Conservation (phyloP, 108 stramenopile genomes). For the Nitzschia sp. region DNA sequence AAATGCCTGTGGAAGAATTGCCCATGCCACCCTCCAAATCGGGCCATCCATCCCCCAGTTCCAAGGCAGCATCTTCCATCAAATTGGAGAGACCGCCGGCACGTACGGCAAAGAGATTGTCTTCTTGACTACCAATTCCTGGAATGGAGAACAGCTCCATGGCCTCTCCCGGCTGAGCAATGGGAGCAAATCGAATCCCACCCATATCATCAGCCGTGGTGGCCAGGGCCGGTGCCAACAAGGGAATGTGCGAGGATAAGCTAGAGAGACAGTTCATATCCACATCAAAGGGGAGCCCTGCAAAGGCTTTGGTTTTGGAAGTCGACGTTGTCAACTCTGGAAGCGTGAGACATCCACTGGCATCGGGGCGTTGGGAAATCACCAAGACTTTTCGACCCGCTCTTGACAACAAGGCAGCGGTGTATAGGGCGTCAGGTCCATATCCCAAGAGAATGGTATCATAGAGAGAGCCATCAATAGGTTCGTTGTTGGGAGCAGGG, state of each 20-base stretch:
- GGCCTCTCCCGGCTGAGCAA: slow-evolving; percentile 71
- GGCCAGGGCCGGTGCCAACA: slow-evolving; percentile 75
- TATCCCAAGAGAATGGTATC: slow-evolving; percentile 80
- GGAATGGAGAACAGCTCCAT: slow-evolving; percentile 80
- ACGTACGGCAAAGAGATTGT: slow-evolving; percentile 58
- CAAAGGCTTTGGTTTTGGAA: slow-evolving; percentile 24
- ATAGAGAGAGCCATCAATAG: slow-evolving; percentile 47
- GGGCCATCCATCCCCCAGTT: slow-evolving; percentile 78
- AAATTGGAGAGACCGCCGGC: slow-evolving; percentile 47
- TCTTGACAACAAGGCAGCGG: slow-evolving; percentile 73
- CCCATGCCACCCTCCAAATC: slow-evolving; percentile 51
- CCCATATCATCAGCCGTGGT: slow-evolving; percentile 74
- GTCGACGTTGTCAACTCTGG: slow-evolving; percentile 5
- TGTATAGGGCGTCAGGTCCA: slow-evolving; percentile 71
- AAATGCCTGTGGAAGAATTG: slow-evolving; percentile 58
- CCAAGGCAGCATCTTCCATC: slow-evolving; percentile 65
- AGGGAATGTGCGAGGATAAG: slow-evolving; percentile 52
- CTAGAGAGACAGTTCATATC: slow-evolving; percentile 50
- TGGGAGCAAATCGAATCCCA: slow-evolving; percentile 79
- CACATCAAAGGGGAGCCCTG: slow-evolving; percentile 74
- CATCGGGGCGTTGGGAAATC: slow-evolving; percentile 60
- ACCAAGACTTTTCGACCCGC: slow-evolving; percentile 77
- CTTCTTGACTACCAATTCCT: slow-evolving; percentile 56
- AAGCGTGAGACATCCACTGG: slow-evolving; percentile 66
- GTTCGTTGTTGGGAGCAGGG: slow-evolving; percentile 46